Percentiles rank a stretch among this genome's conserved stretches.
Evolutionary conservation across 257 asterid species (phyloP).

Genomic region (Solanum chiquidenum): DNA sequence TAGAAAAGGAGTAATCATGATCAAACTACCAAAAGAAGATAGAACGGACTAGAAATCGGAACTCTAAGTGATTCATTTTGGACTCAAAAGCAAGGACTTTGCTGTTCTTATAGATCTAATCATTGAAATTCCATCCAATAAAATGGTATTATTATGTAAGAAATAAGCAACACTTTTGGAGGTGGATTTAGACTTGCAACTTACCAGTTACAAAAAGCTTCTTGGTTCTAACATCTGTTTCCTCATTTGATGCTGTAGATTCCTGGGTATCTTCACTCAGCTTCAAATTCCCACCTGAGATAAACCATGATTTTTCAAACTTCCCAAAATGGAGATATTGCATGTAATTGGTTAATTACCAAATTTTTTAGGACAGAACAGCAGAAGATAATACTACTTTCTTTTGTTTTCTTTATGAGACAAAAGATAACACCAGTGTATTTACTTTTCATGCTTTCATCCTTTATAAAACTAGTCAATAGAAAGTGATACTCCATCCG

Average conservation of each 20-base stretch:
- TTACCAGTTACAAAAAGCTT: constrained; percentile 88
- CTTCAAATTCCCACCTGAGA: constrained; percentile 29
- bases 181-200: neutral
- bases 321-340: neutral
- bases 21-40: too few relatives aligned
- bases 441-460: too few relatives aligned
- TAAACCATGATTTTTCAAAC: neutral
- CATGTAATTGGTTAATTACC: neutral
- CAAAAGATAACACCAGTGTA: neutral
- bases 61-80: too few relatives aligned
- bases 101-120: neutral
- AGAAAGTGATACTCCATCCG: too few relatives aligned
- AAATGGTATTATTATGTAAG: neutral
- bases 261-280: constrained; percentile 13
- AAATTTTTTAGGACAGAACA: neutral
- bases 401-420: neutral
- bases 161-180: neutral
- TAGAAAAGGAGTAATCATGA: neutral
- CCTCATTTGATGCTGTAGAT: constrained; percentile 25
- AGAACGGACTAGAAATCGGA: too few relatives aligned
- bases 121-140: neutral
- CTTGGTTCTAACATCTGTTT: constrained; percentile 58
- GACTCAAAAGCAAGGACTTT: too few relatives aligned
- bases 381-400: neutral
- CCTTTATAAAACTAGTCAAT: too few relatives aligned